Evolutionary conservation across 805 yeast genomes (phyloP).

Genomic region (Blastobotrys chiropterorum): DNA sequence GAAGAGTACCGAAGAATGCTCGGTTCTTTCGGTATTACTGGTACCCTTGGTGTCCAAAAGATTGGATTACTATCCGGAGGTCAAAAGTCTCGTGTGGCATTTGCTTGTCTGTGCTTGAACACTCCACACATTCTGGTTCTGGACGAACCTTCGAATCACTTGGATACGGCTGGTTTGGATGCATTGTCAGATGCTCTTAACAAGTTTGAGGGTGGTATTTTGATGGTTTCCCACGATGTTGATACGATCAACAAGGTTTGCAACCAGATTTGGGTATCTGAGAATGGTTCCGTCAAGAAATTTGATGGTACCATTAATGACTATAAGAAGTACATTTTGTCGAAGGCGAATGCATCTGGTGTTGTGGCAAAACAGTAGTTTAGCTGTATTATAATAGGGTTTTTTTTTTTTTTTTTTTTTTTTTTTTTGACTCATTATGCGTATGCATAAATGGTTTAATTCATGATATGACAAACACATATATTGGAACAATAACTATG

Average conservation of each 20-base stretch:
- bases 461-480: too few species aligned
- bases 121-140: slow-evolving; percentile 87
- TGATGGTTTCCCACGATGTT: slow-evolving; percentile 98
- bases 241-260: slow-evolving; percentile 82
- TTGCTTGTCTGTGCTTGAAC: slow-evolving; percentile 85
- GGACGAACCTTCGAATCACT: slow-evolving; percentile 97
- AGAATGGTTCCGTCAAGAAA: slow-evolving; percentile 69
- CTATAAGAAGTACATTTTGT: slow-evolving; percentile 82
- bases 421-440: too few species aligned
- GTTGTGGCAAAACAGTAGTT: slow-evolving; percentile 77
- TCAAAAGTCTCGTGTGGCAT: slow-evolving; percentile 96
- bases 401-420: neutral
- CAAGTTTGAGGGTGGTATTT: slow-evolving; percentile 87
- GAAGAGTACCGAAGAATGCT: slow-evolving; percentile 96
- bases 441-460: neutral
- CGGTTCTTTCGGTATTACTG: slow-evolving; percentile 96
- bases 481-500: too few species aligned
- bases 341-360: slow-evolving; percentile 74
- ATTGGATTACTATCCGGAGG: slow-evolving; percentile 92
- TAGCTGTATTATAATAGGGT: too few species aligned
- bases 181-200: slow-evolving; percentile 87
- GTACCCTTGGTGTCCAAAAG: slow-evolving; percentile 85
- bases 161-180: slow-evolving; percentile 97
- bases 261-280: slow-evolving; percentile 94
- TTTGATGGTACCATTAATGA: slow-evolving; percentile 79